Percentiles rank a stretch among this genome's conserved stretches.
phyloP scores from a whole-genome alignment of 1,284 basidiomycete species.

The Ustilago vetiveriae region DNA sequence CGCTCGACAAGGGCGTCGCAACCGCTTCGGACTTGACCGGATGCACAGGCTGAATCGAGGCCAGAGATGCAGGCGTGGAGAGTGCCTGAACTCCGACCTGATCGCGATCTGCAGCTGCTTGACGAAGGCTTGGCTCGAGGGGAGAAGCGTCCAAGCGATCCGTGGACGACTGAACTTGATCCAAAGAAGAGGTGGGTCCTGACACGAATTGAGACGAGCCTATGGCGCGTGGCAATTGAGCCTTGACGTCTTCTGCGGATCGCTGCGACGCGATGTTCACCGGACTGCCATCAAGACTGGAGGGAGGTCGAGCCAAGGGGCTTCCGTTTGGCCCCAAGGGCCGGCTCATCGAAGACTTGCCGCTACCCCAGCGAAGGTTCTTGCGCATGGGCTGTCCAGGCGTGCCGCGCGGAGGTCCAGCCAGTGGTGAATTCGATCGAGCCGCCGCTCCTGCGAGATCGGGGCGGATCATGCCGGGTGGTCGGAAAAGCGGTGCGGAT shows the following conservation, averaged over 20 bases:
- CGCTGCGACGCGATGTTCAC: conserved; percentile 6
- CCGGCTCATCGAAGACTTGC: conserved; percentile 58
- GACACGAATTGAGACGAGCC: conserved; percentile 1
- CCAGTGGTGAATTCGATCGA: conserved; percentile 46
- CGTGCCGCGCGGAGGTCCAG: conserved; percentile 44
- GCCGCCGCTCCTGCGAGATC: conserved; percentile 40
- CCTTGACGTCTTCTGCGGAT: conserved; percentile 6
- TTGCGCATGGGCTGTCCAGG: conserved; percentile 61
- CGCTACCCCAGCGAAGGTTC: conserved; percentile 64
- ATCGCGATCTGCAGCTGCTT: conserved; percentile 1
- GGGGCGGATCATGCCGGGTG: conserved; percentile 24
- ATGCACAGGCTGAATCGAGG: neutral
- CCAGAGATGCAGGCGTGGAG: neutral
- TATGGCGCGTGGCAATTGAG: neutral
- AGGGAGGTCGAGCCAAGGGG: conserved; percentile 26
- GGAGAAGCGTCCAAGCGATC: conserved; percentile 14
- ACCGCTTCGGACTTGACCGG: conserved; percentile 14
- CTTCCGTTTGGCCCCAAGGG: conserved; percentile 45
- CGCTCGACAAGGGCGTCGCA: neutral
- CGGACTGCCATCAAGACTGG: conserved; percentile 33
- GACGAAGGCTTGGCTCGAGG: conserved; percentile 15
- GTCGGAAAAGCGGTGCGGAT: conserved; percentile 27
- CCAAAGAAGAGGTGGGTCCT: neutral
- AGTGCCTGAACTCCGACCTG: neutral
- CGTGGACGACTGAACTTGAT: neutral